These are phyloP conservation scores for Verticillium isaacii DNA, from an alignment of 2,329 filamentous ascomycete genomes.

Conservation along the genomic window DNA sequence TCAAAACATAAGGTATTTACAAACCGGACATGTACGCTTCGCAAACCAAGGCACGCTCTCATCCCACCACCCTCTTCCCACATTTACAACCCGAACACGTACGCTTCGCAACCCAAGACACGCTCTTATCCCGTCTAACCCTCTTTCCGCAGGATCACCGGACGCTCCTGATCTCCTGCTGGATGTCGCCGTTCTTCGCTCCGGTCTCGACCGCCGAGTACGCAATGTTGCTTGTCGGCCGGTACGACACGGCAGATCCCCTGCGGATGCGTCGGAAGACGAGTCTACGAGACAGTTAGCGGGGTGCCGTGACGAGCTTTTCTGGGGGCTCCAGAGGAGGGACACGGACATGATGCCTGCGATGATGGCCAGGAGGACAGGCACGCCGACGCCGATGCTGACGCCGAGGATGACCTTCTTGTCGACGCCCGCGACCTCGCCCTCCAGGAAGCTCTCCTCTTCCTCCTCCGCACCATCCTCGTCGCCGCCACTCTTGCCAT, in stretches of 20 bases:
- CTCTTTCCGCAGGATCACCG: background rate
- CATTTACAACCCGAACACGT: background rate
- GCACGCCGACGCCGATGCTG: constrained; percentile 39
- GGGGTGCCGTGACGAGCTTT: background rate
- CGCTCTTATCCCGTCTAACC: no score
- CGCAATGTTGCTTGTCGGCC: background rate
- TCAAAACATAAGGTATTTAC: background rate
- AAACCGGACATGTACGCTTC: no score
- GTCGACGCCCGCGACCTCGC: constrained; percentile 22
- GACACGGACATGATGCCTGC: constrained; percentile 6
- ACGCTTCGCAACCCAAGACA: no score
- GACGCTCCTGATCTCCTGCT: background rate
- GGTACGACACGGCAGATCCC: background rate
- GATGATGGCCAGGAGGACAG: constrained; percentile 26
- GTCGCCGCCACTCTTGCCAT: background rate
- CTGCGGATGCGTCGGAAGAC: background rate
- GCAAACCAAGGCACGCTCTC: no score
- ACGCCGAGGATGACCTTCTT: constrained; percentile 44
- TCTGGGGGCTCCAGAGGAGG: no score
- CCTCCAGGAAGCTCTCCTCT: background rate
- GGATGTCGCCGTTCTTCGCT: background rate
- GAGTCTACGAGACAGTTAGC: background rate
- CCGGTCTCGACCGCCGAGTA: background rate
- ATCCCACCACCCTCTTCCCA: background rate
- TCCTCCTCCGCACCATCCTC: background rate